Conservation (phyloP, 2,329 filamentous ascomycete species). For the Dactylellina sp. region DNA sequence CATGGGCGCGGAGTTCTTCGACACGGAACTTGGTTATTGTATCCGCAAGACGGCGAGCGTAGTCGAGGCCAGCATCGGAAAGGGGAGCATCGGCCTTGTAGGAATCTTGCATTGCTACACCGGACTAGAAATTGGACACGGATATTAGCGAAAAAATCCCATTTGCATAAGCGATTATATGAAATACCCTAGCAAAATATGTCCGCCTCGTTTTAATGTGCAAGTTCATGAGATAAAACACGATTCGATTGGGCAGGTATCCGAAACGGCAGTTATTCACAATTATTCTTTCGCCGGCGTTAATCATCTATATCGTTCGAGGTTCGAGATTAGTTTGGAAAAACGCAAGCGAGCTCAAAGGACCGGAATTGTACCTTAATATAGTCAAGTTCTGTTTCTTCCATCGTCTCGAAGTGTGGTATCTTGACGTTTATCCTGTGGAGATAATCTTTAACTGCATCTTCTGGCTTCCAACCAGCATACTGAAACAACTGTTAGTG, state of each 20-base stretch:
- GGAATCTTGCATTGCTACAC: constrained; percentile 85
- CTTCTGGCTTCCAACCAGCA: constrained; percentile 87
- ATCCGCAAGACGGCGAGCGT: constrained; percentile 87
- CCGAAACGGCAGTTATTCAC: constrained; percentile 98
- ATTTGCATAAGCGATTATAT: too few relatives aligned
- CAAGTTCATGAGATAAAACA: constrained; percentile 96
- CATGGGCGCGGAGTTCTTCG: constrained; percentile 77
- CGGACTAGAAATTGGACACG: constrained; percentile 68
- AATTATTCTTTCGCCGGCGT: constrained; percentile 89
- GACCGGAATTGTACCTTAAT: constrained; percentile 72
- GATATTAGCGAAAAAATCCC: constrained; percentile 35
- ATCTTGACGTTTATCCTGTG: constrained; percentile 91
- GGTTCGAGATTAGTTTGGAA: not conserved
- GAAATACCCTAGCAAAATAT: constrained; percentile 82
- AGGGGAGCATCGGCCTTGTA: constrained; percentile 92
- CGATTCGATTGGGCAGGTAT: constrained; percentile 94
- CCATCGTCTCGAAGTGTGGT: constrained; percentile 95
- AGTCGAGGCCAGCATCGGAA: constrained; percentile 81
- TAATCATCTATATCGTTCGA: constrained; percentile 77
- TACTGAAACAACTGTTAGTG: constrained; percentile 70
- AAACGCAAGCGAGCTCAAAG: not conserved
- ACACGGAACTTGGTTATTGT: constrained; percentile 85
- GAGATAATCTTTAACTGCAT: constrained; percentile 91
- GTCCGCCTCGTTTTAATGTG: constrained; percentile 96
- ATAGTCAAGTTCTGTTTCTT: constrained; percentile 92